A percentile compares a stretch with the other conserved stretches of the same genome.
Conservation (phyloP, 805 yeast species). For the Metschnikowia koreensis region DNA sequence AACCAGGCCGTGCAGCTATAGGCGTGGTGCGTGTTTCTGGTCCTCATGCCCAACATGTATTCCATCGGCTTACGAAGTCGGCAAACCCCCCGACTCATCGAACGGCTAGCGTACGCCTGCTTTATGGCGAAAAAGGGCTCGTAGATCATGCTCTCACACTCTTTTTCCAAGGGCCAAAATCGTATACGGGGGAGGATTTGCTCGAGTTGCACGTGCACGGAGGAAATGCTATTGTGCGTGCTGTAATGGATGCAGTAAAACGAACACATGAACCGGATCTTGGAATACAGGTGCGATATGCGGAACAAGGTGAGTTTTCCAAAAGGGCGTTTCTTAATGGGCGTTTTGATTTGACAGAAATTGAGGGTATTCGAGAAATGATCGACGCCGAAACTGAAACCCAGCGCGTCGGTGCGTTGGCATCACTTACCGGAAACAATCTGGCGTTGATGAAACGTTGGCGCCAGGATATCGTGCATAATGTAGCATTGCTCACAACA, state of each 20-base stretch:
- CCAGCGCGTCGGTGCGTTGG: conserved; percentile 73
- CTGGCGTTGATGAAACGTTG: conserved; percentile 55
- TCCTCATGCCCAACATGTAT: conserved; percentile 49
- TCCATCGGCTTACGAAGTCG: conserved; percentile 44
- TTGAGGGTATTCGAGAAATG: conserved; percentile 85
- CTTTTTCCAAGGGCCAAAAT: conserved; percentile 66
- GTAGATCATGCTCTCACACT: conserved; percentile 78
- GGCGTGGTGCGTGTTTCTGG: conserved; percentile 87
- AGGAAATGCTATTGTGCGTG: conserved; percentile 76
- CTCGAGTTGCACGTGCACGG: conserved; percentile 93
- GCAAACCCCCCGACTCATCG: conserved; percentile 46
- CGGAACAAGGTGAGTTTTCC: conserved; percentile 93
- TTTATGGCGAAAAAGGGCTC: conserved; percentile 46
- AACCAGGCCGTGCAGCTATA: conserved; percentile 77
- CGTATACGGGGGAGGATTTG: conserved; percentile 91
- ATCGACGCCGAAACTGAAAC: conserved; percentile 93
- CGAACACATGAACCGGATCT: conserved; percentile 45
- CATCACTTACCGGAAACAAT: conserved; percentile 70
- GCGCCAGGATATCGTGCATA: conserved; percentile 63
- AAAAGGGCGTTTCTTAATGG: conserved; percentile 83
- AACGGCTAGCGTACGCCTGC: conserved; percentile 54
- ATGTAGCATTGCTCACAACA: conserved; percentile 77
- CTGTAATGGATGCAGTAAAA: conserved; percentile 64
- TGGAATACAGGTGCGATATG: conserved; percentile 59
- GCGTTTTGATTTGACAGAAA: conserved; percentile 78